phyloP scores from a whole-genome alignment of 108 stramenopile species.

The Licmophora abbreviata region DNA sequence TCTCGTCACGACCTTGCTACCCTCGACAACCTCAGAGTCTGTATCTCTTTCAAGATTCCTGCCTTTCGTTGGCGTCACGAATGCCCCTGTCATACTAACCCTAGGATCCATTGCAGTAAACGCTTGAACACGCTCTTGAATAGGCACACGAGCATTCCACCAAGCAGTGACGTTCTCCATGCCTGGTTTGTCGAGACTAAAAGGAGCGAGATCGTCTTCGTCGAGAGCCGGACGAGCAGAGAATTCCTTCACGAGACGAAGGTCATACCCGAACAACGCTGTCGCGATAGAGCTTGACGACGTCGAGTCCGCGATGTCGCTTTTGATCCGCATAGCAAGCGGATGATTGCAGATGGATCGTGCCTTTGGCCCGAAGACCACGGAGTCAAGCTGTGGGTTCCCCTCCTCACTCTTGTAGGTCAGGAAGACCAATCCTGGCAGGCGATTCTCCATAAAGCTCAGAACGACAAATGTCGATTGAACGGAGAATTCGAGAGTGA shows the following conservation, averaged over 20 bases:
- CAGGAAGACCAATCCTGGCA: slow-evolving; percentile 69
- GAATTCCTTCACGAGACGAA: slow-evolving; percentile 69
- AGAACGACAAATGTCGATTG: slow-evolving; percentile 66
- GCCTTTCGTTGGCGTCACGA: slow-evolving; percentile 18
- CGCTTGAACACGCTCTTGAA: slow-evolving; percentile 57
- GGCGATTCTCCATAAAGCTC: slow-evolving; percentile 68
- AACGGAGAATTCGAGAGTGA: slow-evolving; percentile 63
- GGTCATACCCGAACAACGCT: slow-evolving; percentile 69
- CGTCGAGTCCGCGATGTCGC: slow-evolving; percentile 18
- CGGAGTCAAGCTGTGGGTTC: slow-evolving; percentile 49
- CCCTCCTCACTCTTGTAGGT: slow-evolving; percentile 70
- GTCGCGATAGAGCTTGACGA: slow-evolving; percentile 29
- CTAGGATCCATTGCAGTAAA: slow-evolving; percentile 70
- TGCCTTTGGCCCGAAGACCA: slow-evolving; percentile 61
- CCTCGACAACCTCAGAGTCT: slow-evolving; percentile 27
- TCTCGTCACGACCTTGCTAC: slow-evolving; percentile 27
- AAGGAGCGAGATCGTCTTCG: slow-evolving; percentile 45
- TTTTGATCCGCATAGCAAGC: slow-evolving; percentile 55
- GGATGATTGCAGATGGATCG: slow-evolving; percentile 63
- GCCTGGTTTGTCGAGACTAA: slow-evolving; percentile 40
- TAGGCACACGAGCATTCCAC: slow-evolving; percentile 71
- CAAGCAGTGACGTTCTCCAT: slow-evolving; percentile 54
- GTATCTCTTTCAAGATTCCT: slow-evolving; percentile 12
- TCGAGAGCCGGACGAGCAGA: slow-evolving; percentile 42
- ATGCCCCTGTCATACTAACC: no score